A percentile compares a stretch with the other conserved stretches of the same genome.
These are phyloP conservation scores for Xylaria sp. DNA, from an alignment of 2,329 filamentous ascomycete genomes.

Conservation along the genomic window DNA sequence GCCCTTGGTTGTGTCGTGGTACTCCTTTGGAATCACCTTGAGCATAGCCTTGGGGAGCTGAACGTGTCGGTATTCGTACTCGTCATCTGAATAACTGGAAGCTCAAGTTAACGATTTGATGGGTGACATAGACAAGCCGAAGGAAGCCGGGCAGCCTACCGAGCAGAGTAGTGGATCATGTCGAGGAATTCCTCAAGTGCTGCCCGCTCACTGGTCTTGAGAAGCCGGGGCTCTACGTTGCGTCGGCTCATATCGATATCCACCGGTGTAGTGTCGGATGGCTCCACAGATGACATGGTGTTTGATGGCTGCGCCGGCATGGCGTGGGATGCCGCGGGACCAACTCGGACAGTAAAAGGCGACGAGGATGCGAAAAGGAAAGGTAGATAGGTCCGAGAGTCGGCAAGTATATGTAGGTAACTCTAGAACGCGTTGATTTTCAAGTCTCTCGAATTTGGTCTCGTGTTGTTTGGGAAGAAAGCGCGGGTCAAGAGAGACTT, in stretches of 20 bases:
- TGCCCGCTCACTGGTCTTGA: slow-evolving; percentile 83
- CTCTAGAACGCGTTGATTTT: slow-evolving; percentile 29
- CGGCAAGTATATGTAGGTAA: slow-evolving; percentile 6
- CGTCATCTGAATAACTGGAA: slow-evolving; percentile 85
- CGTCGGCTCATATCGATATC: slow-evolving; percentile 85
- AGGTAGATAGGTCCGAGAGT: slow-evolving; percentile 16
- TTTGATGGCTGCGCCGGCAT: slow-evolving; percentile 35
- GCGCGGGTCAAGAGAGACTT: slow-evolving; percentile 10
- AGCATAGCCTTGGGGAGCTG: slow-evolving; percentile 98
- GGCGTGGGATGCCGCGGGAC: slow-evolving; percentile 21
- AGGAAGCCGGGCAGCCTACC: slow-evolving; percentile 63
- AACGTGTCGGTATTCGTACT: slow-evolving; percentile 97
- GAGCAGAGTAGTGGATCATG: slow-evolving; percentile 92
- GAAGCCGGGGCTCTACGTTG: slow-evolving; percentile 83
- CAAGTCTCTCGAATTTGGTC: not conserved
- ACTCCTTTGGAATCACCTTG: slow-evolving; percentile 94
- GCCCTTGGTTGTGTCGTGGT: slow-evolving; percentile 88
- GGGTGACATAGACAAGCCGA: not conserved
- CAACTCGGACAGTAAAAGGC: slow-evolving; percentile 1
- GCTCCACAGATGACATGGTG: no score
- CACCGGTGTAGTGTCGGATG: slow-evolving; percentile 48
- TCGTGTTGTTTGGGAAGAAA: slow-evolving; percentile 26
- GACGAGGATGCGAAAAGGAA: slow-evolving; percentile 4
- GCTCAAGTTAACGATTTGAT: slow-evolving; percentile 21
- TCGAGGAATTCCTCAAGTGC: slow-evolving; percentile 92